These are phyloP conservation scores for Noccaea bulbosa DNA, from an alignment of 345 rosid genomes.

Conservation along the genomic window DNA sequence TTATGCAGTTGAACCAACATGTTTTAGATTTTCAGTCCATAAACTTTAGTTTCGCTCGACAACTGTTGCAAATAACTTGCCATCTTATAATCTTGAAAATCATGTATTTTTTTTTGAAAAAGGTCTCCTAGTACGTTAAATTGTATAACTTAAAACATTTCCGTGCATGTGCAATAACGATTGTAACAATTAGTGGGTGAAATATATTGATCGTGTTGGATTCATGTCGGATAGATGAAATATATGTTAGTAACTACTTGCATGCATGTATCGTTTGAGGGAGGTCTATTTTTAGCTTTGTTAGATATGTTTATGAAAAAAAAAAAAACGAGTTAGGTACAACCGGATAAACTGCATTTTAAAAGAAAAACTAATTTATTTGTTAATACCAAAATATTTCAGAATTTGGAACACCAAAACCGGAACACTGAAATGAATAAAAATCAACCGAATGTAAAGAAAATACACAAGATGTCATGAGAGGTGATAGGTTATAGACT, in stretches of 20 bases:
- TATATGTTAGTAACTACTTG: neutral
- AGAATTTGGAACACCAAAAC: neutral
- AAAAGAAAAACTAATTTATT: no score
- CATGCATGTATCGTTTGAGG: conserved; percentile 6
- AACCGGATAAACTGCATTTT: neutral
- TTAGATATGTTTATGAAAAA: neutral
- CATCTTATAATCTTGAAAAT: neutral
- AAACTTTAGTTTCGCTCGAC: neutral
- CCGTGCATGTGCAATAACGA: neutral
- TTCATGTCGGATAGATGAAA: neutral
- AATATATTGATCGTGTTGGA: conserved; percentile 14
- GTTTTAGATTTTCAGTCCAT: no score
- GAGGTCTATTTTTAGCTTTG: neutral
- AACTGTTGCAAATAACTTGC: no score
- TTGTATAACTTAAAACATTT: neutral
- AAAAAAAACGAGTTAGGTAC: neutral
- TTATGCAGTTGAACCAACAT: neutral
- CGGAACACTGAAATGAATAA: neutral
- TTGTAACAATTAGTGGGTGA: neutral
- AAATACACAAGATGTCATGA: neutral
- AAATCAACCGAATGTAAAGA: neutral
- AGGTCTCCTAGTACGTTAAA: neutral
- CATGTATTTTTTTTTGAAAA: neutral
- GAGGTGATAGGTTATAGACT: neutral
- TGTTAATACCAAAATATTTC: neutral